A percentile compares a stretch with the other conserved stretches of the same genome.
phyloP scores from a whole-genome alignment of 352 stramenopile species.

The Aphanomyces cochlioides region DNA sequence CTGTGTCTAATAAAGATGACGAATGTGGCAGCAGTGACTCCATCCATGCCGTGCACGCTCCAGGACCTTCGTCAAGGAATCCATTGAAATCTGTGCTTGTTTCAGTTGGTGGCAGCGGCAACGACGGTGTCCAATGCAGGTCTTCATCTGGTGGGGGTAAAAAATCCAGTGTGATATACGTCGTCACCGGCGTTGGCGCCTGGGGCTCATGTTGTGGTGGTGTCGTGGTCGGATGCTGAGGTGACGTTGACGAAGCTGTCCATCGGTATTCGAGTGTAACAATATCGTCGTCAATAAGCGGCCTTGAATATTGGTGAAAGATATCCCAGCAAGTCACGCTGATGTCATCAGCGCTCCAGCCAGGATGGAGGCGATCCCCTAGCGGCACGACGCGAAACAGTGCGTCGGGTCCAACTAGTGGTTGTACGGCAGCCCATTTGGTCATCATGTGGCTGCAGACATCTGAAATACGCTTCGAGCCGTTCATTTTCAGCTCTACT shows the following conservation, averaged over 20 bases:
- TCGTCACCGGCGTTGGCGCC: neutral
- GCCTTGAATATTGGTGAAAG: constrained; percentile 4
- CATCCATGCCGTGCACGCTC: constrained; percentile 17
- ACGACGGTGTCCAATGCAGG: neutral
- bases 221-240: neutral
- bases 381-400: constrained; percentile 13
- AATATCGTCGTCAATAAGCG: neutral
- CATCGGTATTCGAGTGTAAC: constrained; percentile 26
- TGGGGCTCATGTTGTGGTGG: neutral
- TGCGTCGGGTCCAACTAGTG: neutral
- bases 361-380: constrained; percentile 16
- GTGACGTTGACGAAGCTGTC: neutral
- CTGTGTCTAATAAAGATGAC: neutral
- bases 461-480: constrained; percentile 72
- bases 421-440: constrained; percentile 60
- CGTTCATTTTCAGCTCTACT: constrained; percentile 74
- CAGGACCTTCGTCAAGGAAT: constrained; percentile 17
- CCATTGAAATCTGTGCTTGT: constrained; percentile 13
- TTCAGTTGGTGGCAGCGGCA: neutral
- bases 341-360: constrained; percentile 16
- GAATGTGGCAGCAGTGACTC: neutral
- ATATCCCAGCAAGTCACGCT: constrained; percentile 20
- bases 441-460: constrained; percentile 72
- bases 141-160: neutral
- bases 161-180: constrained; percentile 6